Conservation (phyloP, 139 green algal species). For the Micractinium sp. region DNA sequence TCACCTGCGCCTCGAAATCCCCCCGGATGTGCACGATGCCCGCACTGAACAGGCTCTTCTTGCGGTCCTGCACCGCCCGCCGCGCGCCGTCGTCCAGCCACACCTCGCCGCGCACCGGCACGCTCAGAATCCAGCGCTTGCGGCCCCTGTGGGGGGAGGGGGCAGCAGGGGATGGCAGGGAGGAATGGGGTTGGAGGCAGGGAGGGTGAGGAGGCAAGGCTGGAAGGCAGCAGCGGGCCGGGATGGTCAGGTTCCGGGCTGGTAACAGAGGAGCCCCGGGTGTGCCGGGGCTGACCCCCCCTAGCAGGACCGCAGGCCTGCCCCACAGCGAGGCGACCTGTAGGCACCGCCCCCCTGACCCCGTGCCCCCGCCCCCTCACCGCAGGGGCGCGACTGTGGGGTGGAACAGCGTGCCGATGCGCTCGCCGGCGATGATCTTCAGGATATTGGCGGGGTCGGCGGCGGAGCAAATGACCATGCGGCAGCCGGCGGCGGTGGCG, state of each 20-base stretch:
- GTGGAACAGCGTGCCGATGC: constrained; percentile 66
- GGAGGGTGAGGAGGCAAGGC: neutral
- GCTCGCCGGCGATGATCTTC: constrained; percentile 59
- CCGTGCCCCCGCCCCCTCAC: constrained; percentile 2
- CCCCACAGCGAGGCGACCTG: neutral
- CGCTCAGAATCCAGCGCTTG: constrained; percentile 89
- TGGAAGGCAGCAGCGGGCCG: neutral
- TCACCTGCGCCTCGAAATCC: constrained; percentile 52
- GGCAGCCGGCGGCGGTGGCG: constrained; percentile 84
- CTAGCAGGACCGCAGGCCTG: neutral
- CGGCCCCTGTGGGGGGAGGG: constrained; percentile 52
- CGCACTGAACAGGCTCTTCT: constrained; percentile 84
- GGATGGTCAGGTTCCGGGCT: neutral
- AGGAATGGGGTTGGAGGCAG: neutral
- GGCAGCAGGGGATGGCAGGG: neutral
- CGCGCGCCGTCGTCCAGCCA: constrained; percentile 82
- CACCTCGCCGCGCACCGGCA: constrained; percentile 69
- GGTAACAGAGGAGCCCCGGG: neutral
- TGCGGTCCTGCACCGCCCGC: constrained; percentile 68
- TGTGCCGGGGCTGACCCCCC: no score
- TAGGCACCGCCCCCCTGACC: neutral
- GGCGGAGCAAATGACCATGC: constrained; percentile 78
- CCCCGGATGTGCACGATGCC: constrained; percentile 72
- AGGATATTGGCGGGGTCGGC: constrained; percentile 60
- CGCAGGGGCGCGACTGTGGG: constrained; percentile 56